Percentiles rank a stretch among this genome's conserved stretches.
Conservation (phyloP, 2,329 filamentous ascomycete species). For the Plectosphaerella plurivora region DNA sequence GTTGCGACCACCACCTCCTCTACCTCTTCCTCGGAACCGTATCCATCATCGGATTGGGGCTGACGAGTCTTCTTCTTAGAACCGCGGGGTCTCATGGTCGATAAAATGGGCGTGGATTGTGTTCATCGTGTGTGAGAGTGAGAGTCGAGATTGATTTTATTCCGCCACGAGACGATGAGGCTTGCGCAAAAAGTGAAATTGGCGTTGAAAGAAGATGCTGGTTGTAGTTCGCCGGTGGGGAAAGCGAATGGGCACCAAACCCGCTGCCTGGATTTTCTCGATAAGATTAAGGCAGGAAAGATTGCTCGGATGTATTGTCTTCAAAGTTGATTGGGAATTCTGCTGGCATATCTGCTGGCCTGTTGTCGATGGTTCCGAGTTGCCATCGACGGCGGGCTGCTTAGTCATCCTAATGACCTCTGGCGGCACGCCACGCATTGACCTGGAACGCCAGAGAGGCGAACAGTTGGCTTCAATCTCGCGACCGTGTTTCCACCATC, state of each 20-base stretch:
- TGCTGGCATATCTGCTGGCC: no score
- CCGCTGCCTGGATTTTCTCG: no score
- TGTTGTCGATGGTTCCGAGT: not conserved
- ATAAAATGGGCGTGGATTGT: not conserved
- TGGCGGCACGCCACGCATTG: no score
- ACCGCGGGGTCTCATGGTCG: constrained; percentile 30
- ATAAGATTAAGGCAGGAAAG: no score
- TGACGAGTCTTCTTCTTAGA: constrained; percentile 30
- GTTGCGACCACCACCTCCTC: not conserved
- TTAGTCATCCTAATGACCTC: not conserved
- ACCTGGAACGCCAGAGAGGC: no score
- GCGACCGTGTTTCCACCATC: not conserved
- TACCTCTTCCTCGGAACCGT: constrained; percentile 25
- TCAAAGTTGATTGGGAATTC: no score
- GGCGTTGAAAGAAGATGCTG: no score
- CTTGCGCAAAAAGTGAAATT: no score
- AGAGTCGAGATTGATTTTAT: not conserved
- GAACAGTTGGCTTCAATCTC: not conserved
- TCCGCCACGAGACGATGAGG: not conserved
- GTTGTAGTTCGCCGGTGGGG: no score
- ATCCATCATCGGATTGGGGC: constrained; percentile 27
- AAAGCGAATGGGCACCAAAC: no score
- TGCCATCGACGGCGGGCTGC: not conserved
- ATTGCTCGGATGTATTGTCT: no score
- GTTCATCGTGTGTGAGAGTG: not conserved